Conservation (phyloP, 2,329 filamentous ascomycete genomes). For the Fusarium odoratissimum region DNA sequence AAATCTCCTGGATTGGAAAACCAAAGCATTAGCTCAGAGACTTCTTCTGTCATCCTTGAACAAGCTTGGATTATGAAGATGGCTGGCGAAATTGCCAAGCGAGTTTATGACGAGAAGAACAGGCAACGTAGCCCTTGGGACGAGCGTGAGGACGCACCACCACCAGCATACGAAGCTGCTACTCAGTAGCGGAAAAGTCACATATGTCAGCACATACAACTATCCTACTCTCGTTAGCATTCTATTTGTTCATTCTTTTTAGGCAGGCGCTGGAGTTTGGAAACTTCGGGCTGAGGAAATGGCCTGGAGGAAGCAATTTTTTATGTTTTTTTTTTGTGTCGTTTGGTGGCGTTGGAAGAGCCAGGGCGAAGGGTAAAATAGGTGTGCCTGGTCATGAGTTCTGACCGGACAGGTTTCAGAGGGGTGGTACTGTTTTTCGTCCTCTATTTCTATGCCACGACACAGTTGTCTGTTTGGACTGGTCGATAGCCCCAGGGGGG, state of each 20-base stretch:
- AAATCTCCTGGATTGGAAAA: conserved; percentile 47
- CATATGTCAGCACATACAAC: conserved; percentile 26
- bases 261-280: conserved; percentile 41
- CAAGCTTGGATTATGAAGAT: conserved; percentile 94
- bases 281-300: conserved; percentile 25
- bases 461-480: conserved; percentile 28
- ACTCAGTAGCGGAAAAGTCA: conserved; percentile 49
- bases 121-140: conserved; percentile 55
- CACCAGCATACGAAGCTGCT: conserved; percentile 70
- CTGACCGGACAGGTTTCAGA: conserved; percentile 29
- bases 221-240: conserved; percentile 37
- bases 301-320: conserved; percentile 21
- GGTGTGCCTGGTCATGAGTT: conserved; percentile 33
- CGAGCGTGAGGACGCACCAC: conserved; percentile 67
- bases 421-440: conserved; percentile 22
- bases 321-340: conserved; percentile 30
- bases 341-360: conserved; percentile 39
- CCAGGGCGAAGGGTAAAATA: conserved; percentile 32
- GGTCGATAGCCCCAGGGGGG: conserved; percentile 29
- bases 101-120: conserved; percentile 88
- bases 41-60: conserved; percentile 73
- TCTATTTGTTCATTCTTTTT: conserved; percentile 25
- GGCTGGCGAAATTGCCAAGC: conserved; percentile 88
- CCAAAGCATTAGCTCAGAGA: conserved; percentile 56
- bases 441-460: conserved; percentile 26